Conservation (phyloP, 495 filamentous ascomycete species). For the Gamarada debralockiae region DNA sequence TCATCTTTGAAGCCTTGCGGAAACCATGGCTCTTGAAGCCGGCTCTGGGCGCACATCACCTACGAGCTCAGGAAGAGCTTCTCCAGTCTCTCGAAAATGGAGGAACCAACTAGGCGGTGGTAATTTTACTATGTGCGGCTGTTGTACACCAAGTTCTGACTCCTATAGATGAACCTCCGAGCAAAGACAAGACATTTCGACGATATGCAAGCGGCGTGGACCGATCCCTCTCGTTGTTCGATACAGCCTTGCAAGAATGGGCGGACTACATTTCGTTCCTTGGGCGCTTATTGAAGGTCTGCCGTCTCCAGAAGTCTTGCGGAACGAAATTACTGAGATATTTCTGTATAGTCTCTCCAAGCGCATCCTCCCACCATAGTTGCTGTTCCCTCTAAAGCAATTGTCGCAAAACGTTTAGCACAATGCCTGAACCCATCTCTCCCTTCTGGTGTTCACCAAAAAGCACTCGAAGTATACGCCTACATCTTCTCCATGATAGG, state of each 20-base stretch:
- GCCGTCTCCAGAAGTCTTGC: conserved; percentile 7
- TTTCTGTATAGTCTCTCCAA: conserved; percentile 70
- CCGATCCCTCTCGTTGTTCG: conserved; percentile 83
- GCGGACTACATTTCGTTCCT: conserved; percentile 99
- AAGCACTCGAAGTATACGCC: conserved; percentile 88
- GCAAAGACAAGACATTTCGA: conserved; percentile 87
- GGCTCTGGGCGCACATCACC: conserved; percentile 64
- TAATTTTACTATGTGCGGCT: conserved; percentile 17
- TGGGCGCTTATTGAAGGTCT: conserved; percentile 83
- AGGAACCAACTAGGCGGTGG: conserved; percentile 48
- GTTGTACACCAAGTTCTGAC: background rate
- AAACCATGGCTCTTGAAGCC: conserved; percentile 51
- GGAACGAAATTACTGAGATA: conserved; percentile 1
- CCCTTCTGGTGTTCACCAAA: conserved; percentile 97
- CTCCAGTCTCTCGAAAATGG: conserved; percentile 61
- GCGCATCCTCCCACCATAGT: conserved; percentile 64
- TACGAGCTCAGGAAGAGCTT: conserved; percentile 71
- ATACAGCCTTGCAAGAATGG: conserved; percentile 95
- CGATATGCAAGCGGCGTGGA: conserved; percentile 88
- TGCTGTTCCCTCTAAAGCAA: conserved; percentile 75
- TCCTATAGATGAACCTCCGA: conserved; percentile 54
- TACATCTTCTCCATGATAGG: conserved; percentile 81
- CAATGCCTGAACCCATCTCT: conserved; percentile 93
- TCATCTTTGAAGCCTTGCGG: conserved; percentile 7
- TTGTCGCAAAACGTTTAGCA: conserved; percentile 84